Evolutionary conservation across 345 rosid species (phyloP), one percentile per base, ranked within the genome.

Genomic region (Conringia planisiliqua): DNA sequence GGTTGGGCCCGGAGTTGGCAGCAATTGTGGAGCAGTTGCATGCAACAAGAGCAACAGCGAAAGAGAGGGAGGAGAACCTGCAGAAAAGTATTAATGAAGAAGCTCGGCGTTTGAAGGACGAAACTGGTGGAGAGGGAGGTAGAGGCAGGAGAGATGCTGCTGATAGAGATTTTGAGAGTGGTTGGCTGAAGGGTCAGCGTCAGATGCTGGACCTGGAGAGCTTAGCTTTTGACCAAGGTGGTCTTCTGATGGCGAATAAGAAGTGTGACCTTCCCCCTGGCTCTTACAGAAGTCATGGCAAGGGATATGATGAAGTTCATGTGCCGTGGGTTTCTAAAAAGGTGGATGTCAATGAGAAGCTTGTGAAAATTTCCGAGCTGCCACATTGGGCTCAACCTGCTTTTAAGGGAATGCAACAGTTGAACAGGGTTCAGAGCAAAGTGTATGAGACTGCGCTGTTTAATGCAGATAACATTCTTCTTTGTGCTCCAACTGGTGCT

Each of bases 401-500:
- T 43, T 95, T 95, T 75, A 84, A 86, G 52, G 97, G 93, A 72
- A 92, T 95, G 97, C 85, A 84, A 56, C 90, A 86, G 80, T 70
- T 95, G 87, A 95, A 95, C 81, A 88, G 97, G 76, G 92, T 95
- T 32, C 99, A 95, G 80, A 92, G 97, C 83, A 89, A 79, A 82
- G 97, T 95, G 42, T 95, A 88, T 50, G 84, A 92, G 29, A 86
- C 97, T 72, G 99, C 99, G 1, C 82, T 92, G 20, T 85, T 83
- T 70, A 51, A 79, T 54, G 89, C 97, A 12, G 96, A 95, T 33
- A 92, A 95, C 66, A 73, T 95, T 72, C 96, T 95, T 57, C 75
- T 95, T 57, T 95, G 99, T 83, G 99, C 99, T 46, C 99, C 99
- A 10, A 95, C 97, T 38, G 99, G 99, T 13, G 96, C 99, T 12